Evolutionary conservation across 352 stramenopile species (phyloP).

Genomic region (Phytopythium litorale): DNA sequence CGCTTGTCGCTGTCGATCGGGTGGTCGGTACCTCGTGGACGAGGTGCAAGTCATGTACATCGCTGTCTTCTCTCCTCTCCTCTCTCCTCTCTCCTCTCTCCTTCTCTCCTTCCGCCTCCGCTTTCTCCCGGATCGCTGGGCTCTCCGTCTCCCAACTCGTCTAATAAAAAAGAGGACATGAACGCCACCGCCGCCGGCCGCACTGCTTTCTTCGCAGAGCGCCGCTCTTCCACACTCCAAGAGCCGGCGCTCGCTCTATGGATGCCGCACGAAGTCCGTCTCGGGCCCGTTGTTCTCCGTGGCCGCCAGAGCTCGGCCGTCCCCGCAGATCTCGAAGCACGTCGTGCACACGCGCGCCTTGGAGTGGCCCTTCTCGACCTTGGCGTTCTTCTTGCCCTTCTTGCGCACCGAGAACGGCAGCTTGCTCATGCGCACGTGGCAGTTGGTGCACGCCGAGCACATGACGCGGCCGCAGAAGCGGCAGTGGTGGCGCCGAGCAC

Average conservation of each 20-base stretch:
- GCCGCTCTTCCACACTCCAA: neutral
- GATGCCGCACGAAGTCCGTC: slow-evolving; percentile 1
- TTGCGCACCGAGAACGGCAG: slow-evolving; percentile 34
- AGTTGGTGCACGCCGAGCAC: slow-evolving; percentile 43
- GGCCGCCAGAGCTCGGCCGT: slow-evolving; percentile 14
- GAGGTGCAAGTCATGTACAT: slow-evolving; percentile 6
- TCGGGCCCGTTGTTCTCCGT: slow-evolving; percentile 5
- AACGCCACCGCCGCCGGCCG: neutral
- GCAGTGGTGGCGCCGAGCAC: slow-evolving; percentile 50
- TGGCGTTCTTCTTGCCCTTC: slow-evolving; percentile 49
- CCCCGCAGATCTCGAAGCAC: slow-evolving; percentile 56
- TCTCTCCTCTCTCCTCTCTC: neutral
- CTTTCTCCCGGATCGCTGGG: neutral
- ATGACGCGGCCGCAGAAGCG: slow-evolving; percentile 52
- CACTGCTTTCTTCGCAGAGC: neutral
- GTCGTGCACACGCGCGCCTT: slow-evolving; percentile 70
- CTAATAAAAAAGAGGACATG: slow-evolving; percentile 4
- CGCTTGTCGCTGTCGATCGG: neutral
- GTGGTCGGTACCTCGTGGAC: slow-evolving; percentile 1
- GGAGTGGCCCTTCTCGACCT: slow-evolving; percentile 36
- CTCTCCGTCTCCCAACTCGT: neutral
- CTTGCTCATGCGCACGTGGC: slow-evolving; percentile 43
- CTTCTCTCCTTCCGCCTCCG: neutral
- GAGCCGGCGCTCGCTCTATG: neutral
- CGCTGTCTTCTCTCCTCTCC: neutral